A percentile compares a stretch with the other conserved stretches of the same genome.
Conservation (phyloP, 345 rosid species). For the Arabis hirsuta region DNA sequence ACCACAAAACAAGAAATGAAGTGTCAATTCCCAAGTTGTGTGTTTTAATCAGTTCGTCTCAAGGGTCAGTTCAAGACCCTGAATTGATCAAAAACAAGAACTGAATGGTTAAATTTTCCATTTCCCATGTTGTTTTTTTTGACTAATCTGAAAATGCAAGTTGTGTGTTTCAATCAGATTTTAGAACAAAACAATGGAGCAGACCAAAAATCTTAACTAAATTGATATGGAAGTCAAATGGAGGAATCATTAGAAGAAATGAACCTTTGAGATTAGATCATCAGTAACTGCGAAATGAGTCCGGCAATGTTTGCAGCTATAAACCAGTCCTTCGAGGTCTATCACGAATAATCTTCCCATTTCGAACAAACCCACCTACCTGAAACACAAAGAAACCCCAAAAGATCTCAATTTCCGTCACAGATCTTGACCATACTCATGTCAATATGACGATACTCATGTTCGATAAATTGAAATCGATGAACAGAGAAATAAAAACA, state of each 20-base stretch:
- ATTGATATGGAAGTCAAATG: not conserved
- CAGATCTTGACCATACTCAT: slow-evolving; percentile 27
- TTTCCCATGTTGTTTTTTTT: not conserved
- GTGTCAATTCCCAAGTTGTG: not conserved
- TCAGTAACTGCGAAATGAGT: slow-evolving; percentile 61
- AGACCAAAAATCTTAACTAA: not conserved
- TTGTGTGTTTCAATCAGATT: not conserved
- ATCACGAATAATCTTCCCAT: slow-evolving; percentile 78
- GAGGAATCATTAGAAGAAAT: not conserved
- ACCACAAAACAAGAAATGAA: not conserved
- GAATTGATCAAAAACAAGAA: not conserved
- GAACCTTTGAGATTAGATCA: slow-evolving; percentile 73
- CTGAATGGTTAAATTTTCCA: not conserved
- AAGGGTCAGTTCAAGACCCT: slow-evolving; percentile 5
- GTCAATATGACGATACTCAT: not conserved
- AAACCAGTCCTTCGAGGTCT: slow-evolving; percentile 60
- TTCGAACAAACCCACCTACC: slow-evolving; percentile 36
- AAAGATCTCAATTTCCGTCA: slow-evolving; percentile 27
- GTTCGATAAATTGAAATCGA: not conserved
- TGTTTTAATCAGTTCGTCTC: slow-evolving; percentile 7
- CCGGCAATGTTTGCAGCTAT: slow-evolving; percentile 75
- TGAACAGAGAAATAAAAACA: slow-evolving; percentile 3
- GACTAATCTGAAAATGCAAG: slow-evolving; percentile 7
- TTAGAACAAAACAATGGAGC: slow-evolving; percentile 1
- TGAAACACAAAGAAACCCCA: not conserved